Evolutionary conservation across 2,329 filamentous ascomycete species (phyloP).

Genomic region (Sarocladium kiliense): DNA sequence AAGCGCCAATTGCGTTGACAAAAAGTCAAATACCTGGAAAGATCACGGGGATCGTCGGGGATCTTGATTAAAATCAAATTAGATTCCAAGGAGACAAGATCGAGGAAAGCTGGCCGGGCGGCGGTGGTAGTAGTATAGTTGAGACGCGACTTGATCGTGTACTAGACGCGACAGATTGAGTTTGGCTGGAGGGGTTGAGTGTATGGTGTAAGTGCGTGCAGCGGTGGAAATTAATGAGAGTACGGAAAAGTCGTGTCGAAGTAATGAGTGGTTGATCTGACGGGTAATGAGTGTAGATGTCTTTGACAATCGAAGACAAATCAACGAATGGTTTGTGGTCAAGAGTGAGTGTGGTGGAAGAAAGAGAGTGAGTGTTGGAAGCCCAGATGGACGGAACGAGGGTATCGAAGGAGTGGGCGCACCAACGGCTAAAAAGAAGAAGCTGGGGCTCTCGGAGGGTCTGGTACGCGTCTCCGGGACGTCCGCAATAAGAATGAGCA

Average conservation of each 20-base stretch:
- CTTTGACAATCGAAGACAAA: background rate
- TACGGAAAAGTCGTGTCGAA: background rate
- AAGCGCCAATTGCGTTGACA: background rate
- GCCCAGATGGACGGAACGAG: background rate
- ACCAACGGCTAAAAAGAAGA: background rate
- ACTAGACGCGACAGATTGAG: constrained; percentile 1
- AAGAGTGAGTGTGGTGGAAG: background rate
- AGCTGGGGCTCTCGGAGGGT: background rate
- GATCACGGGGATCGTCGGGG: background rate
- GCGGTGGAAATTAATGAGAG: background rate
- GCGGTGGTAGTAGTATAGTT: background rate
- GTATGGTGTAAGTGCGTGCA: constrained; percentile 2
- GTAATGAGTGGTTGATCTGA: background rate
- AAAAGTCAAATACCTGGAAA: background rate
- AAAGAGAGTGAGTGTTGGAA: background rate
- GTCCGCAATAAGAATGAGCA: background rate
- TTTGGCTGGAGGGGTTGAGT: background rate
- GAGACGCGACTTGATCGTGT: constrained; percentile 8
- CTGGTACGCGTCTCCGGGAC: constrained; percentile 5
- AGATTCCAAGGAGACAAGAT: background rate
- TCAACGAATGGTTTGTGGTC: background rate
- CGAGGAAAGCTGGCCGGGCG: background rate
- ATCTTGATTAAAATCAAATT: background rate
- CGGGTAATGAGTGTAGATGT: background rate
- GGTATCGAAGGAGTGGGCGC: constrained; percentile 2